phyloP scores from a whole-genome alignment of 441 rosid species.

The Adansonia rubrostipa region DNA sequence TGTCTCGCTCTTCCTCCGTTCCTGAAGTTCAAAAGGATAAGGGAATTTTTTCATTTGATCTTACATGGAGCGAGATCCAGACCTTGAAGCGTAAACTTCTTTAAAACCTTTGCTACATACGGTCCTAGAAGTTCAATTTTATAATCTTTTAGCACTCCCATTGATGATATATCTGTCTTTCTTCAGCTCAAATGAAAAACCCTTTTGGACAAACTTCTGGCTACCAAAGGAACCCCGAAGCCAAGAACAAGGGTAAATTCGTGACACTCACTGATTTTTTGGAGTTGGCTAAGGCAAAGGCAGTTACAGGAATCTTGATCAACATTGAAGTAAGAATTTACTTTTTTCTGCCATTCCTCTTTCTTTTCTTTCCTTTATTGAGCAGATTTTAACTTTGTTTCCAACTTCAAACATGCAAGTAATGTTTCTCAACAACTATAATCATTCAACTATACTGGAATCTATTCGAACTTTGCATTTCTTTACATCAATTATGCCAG shows the following conservation, averaged over 20 bases:
- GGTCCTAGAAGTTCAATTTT: background rate
- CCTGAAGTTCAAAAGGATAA: constrained; percentile 65
- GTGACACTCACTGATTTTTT: constrained; percentile 19
- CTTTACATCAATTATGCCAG: background rate
- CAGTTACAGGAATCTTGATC: constrained; percentile 75
- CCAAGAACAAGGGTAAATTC: constrained; percentile 59
- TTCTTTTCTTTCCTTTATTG: too few species aligned
- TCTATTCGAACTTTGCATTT: background rate
- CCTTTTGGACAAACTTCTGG: constrained; percentile 45
- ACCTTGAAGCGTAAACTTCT: constrained; percentile 64
- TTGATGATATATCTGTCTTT: constrained; percentile 2
- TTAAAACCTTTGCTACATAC: background rate
- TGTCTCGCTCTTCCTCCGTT: constrained; percentile 50
- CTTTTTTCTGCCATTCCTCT: too few species aligned
- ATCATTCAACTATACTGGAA: background rate
- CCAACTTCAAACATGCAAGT: too few species aligned
- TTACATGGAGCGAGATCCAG: constrained; percentile 85
- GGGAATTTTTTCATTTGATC: constrained; percentile 87
- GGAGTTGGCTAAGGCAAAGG: constrained; percentile 63
- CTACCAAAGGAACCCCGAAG: constrained; percentile 63
- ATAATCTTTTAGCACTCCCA: background rate
- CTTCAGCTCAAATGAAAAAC: constrained; percentile 72
- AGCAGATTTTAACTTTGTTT: too few species aligned
- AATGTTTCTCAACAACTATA: background rate
- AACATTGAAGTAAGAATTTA: constrained; percentile 58